Base-by-base conservation (phyloP, 2,329 filamentous ascomycete genomes). In the Sporothrix brunneoviolacea region DNA sequence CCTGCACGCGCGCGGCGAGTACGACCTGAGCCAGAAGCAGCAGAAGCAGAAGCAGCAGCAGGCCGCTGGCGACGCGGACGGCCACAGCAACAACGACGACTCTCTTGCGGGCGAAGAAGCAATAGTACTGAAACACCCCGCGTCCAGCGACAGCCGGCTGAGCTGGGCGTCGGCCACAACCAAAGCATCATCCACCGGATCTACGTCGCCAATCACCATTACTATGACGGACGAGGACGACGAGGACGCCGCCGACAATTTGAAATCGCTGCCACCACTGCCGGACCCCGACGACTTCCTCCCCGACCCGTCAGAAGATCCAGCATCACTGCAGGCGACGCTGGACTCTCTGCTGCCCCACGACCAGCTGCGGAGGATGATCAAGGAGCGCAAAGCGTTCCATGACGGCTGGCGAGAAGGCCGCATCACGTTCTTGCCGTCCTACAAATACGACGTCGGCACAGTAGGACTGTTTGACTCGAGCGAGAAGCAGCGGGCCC, bases 361-460 rank as follows among this genome's bases (percentile, higher is more conserved):
- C 60, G 93, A 98, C 59, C 91, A 98, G 65, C 76, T 98, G 4
- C 77, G 74, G 4, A 77, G 82, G 51, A 79, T 88, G 53, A 90
- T 95, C 59, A 81, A 77, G 57, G 70, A 80, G 35, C 78, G 81
- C n/a, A 93, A 86, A 62, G 82, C 83, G 0, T 95, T 98, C 55
- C 81, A 95, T 53, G 88, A 95, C 55, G 91, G 91, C 1, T 98
- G 93, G 91, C 77, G 79, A 45, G 93, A 98, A 72, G 93, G 91
- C 0, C 75, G 82, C 1, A 91, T 98, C 50, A 80, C 80, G 1
- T 98, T 98, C 61, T 65, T 97, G 15, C 93, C 93, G 2, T 94
- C 93, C 0, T 98, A 98, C 68, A 98, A 98, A 66, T 98, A 98
- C 59, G 94, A 98, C 61, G 76, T 95, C 24, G 93, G 93, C n/a